Base-by-base conservation (phyloP, 2,329 filamentous ascomycete genomes). In the Delphinella strobiligena region DNA sequence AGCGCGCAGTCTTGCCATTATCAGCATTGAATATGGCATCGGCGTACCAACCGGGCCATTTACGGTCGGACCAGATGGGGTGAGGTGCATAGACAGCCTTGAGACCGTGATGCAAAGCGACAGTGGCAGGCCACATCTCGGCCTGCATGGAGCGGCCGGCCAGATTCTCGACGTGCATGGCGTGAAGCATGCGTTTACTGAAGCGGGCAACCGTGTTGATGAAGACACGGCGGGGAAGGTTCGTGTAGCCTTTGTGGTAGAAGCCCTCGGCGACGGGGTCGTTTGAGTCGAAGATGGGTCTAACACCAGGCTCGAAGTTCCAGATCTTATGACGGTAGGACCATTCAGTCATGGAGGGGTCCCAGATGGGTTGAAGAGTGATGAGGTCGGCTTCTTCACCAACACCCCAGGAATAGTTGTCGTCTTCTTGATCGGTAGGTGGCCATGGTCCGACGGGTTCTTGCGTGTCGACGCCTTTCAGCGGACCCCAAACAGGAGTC, bases 21-120 rank as follows among this genome's bases (percentile, higher is more conserved):
- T 80, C 68, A 2, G 65, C 81, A 58, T 96, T 95, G 63, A 89
- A 83, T 2, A 84, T 77, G 27, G 73, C 72, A 27, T 86, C 80
- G 45, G 91, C 73, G 54, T 87, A 87, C 38, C 76, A 72, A 2
- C 74, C 72, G 0, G 87, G 87, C 89, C 89, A 96, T 51, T 77
- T 73, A 41, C 88, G 79, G 60, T 94, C 88, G 12, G 89, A 75
- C 56, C 82, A 96, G 40, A 93, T 72, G 1, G 88, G 85, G 53
- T 96, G 89, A 1, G 89, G 89, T 2, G 80, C 86, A 49, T 82
- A 93, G 11, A 95, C 87, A 29, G 85, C 87, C 65, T 95, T 96
- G 63, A 84, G 79, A 9, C 89, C 89, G 57, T 95, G 88, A 44
- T 95, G 88, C 8, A 96, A 71, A 1, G 88, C 84, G 1, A 84